Evolutionary conservation across 179 eudicot genomes (phyloP).

Genomic region (Vitellaria paradoxa): DNA sequence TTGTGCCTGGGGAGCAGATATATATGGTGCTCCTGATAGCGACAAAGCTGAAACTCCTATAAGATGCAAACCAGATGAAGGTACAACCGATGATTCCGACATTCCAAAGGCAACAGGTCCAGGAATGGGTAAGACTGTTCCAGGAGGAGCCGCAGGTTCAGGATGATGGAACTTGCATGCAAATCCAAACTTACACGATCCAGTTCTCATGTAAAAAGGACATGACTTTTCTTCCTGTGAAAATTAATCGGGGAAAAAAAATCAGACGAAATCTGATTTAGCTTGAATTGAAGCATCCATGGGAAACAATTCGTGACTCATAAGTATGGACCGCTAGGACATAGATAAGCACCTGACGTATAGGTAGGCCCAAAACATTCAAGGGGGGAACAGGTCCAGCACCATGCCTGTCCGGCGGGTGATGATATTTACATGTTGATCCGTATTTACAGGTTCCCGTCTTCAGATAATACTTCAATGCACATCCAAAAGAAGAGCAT

Average conservation of each 20-base stretch:
- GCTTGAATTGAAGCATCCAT: neutral
- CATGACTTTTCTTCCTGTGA: conserved; percentile 63
- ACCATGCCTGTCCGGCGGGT: conserved; percentile 57
- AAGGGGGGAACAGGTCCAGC: conserved; percentile 32
- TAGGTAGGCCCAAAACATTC: conserved; percentile 60
- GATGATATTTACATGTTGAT: conserved; percentile 66
- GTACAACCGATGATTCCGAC: conserved; percentile 26
- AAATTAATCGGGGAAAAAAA: neutral
- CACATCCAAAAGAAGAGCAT: neutral
- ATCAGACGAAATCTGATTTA: neutral
- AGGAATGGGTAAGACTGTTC: conserved; percentile 30
- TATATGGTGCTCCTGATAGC: conserved; percentile 38
- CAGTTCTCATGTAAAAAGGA: conserved; percentile 59
- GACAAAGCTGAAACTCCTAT: conserved; percentile 41
- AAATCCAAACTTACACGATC: conserved; percentile 58
- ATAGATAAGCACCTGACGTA: conserved; percentile 53
- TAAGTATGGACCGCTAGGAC: neutral
- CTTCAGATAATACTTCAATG: conserved; percentile 62
- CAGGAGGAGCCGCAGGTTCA: conserved; percentile 32
- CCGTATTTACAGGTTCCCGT: conserved; percentile 83
- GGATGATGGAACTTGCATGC: conserved; percentile 85
- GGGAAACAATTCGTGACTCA: neutral
- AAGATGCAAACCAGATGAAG: conserved; percentile 37
- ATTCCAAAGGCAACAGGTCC: conserved; percentile 34
- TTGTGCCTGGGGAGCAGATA: conserved; percentile 32